A percentile compares a stretch with the other conserved stretches of the same genome.
Evolutionary conservation across 2,329 filamentous ascomycete genomes (phyloP).

Genomic region (Metarhizium album): DNA sequence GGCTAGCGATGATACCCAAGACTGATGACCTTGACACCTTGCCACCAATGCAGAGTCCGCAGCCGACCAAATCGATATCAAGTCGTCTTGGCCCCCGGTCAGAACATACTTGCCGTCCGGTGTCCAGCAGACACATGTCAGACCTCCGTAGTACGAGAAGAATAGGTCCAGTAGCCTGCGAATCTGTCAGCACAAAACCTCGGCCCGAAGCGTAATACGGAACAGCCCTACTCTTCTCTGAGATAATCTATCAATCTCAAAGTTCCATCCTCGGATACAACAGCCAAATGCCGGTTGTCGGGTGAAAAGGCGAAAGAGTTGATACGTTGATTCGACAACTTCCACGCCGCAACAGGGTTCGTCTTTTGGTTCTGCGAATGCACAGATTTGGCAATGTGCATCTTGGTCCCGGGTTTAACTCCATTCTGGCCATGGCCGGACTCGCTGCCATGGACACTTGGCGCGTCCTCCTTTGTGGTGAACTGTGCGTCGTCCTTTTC

Average conservation of each 20-base stretch:
- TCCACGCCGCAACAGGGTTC: slow-evolving; percentile 90
- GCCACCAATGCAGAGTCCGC: slow-evolving; percentile 76
- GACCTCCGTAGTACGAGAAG: slow-evolving; percentile 83
- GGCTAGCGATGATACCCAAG: slow-evolving; percentile 86
- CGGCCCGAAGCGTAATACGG: slow-evolving; percentile 5
- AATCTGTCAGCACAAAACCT: slow-evolving; percentile 6
- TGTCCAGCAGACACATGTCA: slow-evolving; percentile 93
- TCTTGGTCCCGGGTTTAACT: slow-evolving; percentile 28
- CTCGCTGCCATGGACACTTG: slow-evolving; percentile 57
- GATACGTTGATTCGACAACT: slow-evolving; percentile 79
- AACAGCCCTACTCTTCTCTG: slow-evolving; percentile 60
- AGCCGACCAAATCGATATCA: slow-evolving; percentile 92
- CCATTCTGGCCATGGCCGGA: slow-evolving; percentile 24
- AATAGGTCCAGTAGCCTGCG: slow-evolving; percentile 73
- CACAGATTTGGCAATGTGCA: slow-evolving; percentile 81
- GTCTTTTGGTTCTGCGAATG: slow-evolving; percentile 87
- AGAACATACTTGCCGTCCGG: slow-evolving; percentile 93
- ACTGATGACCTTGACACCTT: slow-evolving; percentile 88
- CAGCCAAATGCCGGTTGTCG: slow-evolving; percentile 74
- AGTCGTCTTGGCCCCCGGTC: slow-evolving; percentile 89
- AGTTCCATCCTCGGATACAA: slow-evolving; percentile 85
- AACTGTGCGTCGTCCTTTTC: slow-evolving; percentile 86
- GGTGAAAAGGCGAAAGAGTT: slow-evolving; percentile 90
- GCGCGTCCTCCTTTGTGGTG: slow-evolving; percentile 51
- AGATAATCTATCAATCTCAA: slow-evolving; percentile 87